Evolutionary conservation across 805 yeast genomes (phyloP), one percentile per base, ranked within the genome.

Genomic region (Kluyveromyces dobzhanskii): DNA sequence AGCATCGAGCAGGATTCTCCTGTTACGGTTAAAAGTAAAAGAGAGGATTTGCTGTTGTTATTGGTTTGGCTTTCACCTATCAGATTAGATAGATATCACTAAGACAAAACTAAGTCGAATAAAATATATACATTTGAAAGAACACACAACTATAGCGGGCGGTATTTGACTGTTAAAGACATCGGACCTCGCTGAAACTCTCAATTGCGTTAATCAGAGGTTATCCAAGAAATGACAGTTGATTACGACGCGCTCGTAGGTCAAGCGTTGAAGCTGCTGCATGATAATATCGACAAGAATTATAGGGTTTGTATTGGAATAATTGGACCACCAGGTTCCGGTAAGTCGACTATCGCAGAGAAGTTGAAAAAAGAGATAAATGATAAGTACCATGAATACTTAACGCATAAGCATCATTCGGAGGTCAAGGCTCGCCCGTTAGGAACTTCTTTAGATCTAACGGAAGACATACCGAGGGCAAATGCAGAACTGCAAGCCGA

Each of bases 291-390:
- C 12, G 50, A 58, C 11, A 42, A 44, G 0, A 54, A 56, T 29
- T 67, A 72, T 42, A 62, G 88, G 46, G 55, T 76, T 2, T 43
- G 80, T 13, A 64, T 86, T 8, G 62, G 81, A 0, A 51, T 86
- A 10, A 77, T 79, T 2, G 95, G 95, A 1, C 69, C 78, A 0
- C 95, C 95, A 2, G 95, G 95, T 4, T 76, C 88, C 1, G 95
- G 95, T 0, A 85, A 85, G 56, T 72, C 88, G 3, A 82, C 94
- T 0, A 51, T 78, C 26, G 78, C 88, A 1, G 52, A 53, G 28
- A 40, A 57, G 4, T 61, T 85, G 4, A 70, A 70, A 25, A 53
- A 57, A 4, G 47, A 47, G 4, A 49, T 78, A n/a, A 73, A 67
- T 46, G 40, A 47, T 17, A 41, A 49, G 45, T 62, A 47, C 33